Conservation (phyloP, 1,284 basidiomycete genomes). For the Fomitopsis palustris region DNA sequence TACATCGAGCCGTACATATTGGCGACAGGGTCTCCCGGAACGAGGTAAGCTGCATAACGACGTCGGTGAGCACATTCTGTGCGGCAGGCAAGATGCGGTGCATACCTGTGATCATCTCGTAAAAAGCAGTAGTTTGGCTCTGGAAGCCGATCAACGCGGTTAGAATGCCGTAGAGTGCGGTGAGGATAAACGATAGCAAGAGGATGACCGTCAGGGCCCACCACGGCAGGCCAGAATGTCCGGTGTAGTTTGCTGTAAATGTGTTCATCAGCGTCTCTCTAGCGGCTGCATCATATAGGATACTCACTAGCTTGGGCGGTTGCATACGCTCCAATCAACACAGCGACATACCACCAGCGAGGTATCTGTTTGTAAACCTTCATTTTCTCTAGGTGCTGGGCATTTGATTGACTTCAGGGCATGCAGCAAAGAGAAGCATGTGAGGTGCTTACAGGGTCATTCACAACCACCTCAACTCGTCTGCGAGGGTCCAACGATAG, state of each 20-base stretch:
- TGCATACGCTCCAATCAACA: conserved; percentile 40
- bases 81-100: no score
- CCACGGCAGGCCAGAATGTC: conserved; percentile 49
- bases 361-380: conserved; percentile 42
- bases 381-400: conserved; percentile 48
- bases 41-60: conserved; percentile 25
- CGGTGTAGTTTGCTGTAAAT: conserved; percentile 43
- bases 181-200: conserved; percentile 49
- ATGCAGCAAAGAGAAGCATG: background rate
- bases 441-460: conserved; percentile 20
- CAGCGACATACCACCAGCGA: conserved; percentile 40
- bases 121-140: conserved; percentile 20
- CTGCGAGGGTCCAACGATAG: conserved; percentile 29
- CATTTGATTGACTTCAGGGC: background rate
- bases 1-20: conserved; percentile 54
- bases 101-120: conserved; percentile 26
- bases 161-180: conserved; percentile 39
- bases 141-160: conserved; percentile 44
- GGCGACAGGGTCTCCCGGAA: conserved; percentile 40
- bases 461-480: conserved; percentile 19
- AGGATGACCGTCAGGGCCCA: conserved; percentile 43
- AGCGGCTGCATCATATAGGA: background rate
- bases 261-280: background rate
- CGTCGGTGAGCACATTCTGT: background rate
- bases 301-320: conserved; percentile 34